Evolutionary conservation across 1,284 basidiomycete species (phyloP).

Genomic region (Ustilago bromivora): DNA sequence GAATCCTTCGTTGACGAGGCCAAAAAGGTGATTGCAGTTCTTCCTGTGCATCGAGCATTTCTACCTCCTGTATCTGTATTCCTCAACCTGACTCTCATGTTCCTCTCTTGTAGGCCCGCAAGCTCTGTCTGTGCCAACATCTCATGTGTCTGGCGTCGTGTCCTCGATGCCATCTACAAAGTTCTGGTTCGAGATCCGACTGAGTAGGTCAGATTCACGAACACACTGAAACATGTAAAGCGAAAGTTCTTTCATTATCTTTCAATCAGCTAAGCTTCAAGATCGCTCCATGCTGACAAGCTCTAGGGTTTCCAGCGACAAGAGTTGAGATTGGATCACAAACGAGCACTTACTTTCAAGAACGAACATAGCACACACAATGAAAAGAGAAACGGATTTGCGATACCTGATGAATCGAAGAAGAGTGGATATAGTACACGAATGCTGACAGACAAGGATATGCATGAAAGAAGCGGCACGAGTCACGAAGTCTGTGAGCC

Average conservation of each 20-base stretch:
- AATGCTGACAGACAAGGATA: slow-evolving; percentile 14
- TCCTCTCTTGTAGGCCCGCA: neutral
- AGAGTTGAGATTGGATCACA: neutral
- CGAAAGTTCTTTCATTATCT: too few relatives aligned
- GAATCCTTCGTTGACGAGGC: slow-evolving; percentile 44
- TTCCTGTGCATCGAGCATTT: neutral
- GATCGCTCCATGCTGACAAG: neutral
- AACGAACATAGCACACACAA: neutral
- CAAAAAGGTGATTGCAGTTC: neutral
- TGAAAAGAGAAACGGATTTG: neutral
- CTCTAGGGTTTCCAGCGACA: neutral
- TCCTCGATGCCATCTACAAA: neutral
- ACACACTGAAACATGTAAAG: too few relatives aligned
- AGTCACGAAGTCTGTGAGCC: neutral
- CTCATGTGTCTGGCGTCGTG: neutral
- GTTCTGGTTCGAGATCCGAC: neutral
- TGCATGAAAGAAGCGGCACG: neutral
- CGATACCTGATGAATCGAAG: slow-evolving; percentile 5
- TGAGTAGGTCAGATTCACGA: too few relatives aligned
- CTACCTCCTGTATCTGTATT: slow-evolving; percentile 35
- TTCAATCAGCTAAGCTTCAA: neutral
- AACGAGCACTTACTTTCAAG: neutral
- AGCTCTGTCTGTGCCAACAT: neutral
- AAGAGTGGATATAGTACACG: slow-evolving; percentile 38
- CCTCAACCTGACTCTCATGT: neutral